Percentiles rank a stretch among this genome's conserved stretches.
phyloP scores from a whole-genome alignment of 169 alveolate species.

The Plasmodium gallinaceum region DNA sequence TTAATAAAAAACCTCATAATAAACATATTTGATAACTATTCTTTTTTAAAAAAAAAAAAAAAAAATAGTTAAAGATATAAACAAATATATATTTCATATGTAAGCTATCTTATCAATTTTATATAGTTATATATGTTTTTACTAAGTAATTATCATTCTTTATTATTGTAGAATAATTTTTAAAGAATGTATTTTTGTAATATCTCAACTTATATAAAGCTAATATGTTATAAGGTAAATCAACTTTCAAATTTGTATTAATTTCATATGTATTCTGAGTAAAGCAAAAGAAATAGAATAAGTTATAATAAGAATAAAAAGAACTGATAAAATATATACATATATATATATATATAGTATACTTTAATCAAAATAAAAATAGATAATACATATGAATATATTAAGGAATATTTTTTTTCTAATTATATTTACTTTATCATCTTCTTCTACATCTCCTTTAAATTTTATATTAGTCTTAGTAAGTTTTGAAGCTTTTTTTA shows the following conservation, averaged over 20 bases:
- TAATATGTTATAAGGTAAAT: constrained; percentile 46
- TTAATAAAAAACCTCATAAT: not conserved
- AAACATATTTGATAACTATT: not conserved
- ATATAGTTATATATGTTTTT: not conserved
- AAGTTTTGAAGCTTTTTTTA: constrained; percentile 48
- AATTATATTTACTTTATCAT: not conserved
- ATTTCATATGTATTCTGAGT: constrained; percentile 22
- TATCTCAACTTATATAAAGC: constrained; percentile 41
- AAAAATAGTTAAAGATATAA: not conserved
- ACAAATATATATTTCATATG: not conserved
- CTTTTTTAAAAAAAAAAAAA: not conserved
- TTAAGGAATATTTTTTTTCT: not conserved
- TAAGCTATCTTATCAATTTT: not conserved
- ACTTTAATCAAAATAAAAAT: not conserved
- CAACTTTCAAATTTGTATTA: constrained; percentile 17
- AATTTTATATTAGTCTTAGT: constrained; percentile 33
- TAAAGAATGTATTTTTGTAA: constrained; percentile 34
- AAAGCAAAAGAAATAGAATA: not conserved
- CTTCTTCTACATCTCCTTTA: not conserved
- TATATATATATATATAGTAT: not conserved
- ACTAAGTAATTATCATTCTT: constrained; percentile 64
- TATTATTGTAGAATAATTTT: constrained; percentile 47
- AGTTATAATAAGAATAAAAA: not conserved
- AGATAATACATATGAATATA: not conserved
- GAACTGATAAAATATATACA: not conserved